Conservation (phyloP, 176 grass and related monocot species). For the Triticum monococcum region DNA sequence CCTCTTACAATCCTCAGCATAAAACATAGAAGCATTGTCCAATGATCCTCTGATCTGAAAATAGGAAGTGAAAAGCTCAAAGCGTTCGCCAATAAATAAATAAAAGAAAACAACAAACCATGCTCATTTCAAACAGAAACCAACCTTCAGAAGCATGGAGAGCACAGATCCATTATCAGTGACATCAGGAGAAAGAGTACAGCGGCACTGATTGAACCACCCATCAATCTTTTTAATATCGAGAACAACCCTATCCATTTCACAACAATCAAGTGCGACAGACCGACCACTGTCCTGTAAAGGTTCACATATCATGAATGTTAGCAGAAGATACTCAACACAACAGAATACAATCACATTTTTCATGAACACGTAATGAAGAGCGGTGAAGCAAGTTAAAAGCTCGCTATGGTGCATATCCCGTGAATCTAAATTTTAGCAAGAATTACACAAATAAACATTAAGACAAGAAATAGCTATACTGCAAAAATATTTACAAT, state of each 20-base stretch:
- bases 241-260: constrained; percentile 66
- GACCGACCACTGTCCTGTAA: constrained; percentile 58
- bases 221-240: constrained; percentile 82
- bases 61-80: constrained; percentile 12
- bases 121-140: constrained; percentile 21
- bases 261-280: constrained; percentile 68
- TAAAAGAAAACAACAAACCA: neutral
- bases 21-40: constrained; percentile 49
- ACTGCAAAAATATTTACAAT: neutral
- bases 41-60: constrained; percentile 76
- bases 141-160: constrained; percentile 57
- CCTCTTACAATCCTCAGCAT: constrained; percentile 41
- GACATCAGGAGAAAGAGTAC: constrained; percentile 44
- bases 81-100: constrained; percentile 11
- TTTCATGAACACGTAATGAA: neutral
- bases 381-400: neutral
- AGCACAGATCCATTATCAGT: constrained; percentile 41
- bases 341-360: constrained; percentile 10
- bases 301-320: neutral
- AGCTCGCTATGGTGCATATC: neutral
- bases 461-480: neutral
- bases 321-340: constrained; percentile 17
- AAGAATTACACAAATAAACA: neutral
- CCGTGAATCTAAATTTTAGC: neutral
- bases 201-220: constrained; percentile 58